Conservation (phyloP, 1,284 basidiomycete genomes). For the Porogramme epimiltina region DNA sequence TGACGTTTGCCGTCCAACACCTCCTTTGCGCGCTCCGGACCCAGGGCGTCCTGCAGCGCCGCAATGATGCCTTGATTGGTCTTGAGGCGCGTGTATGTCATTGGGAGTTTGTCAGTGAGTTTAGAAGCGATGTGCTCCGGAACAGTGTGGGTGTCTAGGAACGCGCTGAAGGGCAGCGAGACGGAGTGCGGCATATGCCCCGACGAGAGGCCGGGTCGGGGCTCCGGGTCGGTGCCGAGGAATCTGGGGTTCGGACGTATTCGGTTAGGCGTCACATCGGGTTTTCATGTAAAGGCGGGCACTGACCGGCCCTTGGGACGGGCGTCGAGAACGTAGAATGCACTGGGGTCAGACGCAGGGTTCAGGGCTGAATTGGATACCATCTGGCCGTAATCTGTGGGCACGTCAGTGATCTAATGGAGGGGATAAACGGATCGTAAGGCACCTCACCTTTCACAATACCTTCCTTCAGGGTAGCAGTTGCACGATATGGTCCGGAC, state of each 20-base stretch:
- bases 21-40: conserved; percentile 51
- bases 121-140: conserved; percentile 10
- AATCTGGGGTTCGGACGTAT: conserved; percentile 52
- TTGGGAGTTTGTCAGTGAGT: conserved; percentile 7
- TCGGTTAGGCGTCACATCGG: not conserved
- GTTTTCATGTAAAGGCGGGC: not conserved
- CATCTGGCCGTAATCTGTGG: conserved; percentile 83
- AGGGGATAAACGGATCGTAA: conserved; percentile 7
- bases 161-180: conserved; percentile 82
- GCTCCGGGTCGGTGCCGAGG: conserved; percentile 84
- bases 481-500: conserved; percentile 54
- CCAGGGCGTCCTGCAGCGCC: conserved; percentile 65
- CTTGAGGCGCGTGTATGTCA: conserved; percentile 67
- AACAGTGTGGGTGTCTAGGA: conserved; percentile 59
- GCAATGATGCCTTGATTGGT: conserved; percentile 55
- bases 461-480: conserved; percentile 48
- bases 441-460: conserved; percentile 68
- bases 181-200: conserved; percentile 93
- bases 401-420: not conserved
- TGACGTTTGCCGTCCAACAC: conserved; percentile 60
- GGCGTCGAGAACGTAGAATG: conserved; percentile 87
- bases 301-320: conserved; percentile 75
- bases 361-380: conserved; percentile 67
- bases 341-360: conserved; percentile 42
- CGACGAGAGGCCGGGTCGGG: conserved; percentile 83